A percentile compares a stretch with the other conserved stretches of the same genome.
phyloP scores from a whole-genome alignment of 108 stramenopile genomes.

The Fragilaria radians region DNA sequence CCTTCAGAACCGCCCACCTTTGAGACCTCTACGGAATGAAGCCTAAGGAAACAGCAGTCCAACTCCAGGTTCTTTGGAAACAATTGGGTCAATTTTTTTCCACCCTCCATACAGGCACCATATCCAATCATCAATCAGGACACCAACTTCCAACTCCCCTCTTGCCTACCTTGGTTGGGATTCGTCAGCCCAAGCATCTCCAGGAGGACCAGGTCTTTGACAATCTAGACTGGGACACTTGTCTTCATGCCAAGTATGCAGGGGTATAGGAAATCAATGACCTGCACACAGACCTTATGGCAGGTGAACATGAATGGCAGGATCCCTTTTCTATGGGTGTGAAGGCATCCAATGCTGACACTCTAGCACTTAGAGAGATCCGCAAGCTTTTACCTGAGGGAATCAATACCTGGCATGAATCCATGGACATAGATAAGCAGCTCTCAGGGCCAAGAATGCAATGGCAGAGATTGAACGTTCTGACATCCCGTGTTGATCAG shows the following conservation, averaged over 20 bases:
- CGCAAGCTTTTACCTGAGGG: neutral
- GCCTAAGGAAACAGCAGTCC: too few species aligned
- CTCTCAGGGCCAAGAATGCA: neutral
- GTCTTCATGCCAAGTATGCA: neutral
- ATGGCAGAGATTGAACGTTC: neutral
- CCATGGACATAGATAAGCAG: neutral
- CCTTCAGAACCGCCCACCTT: neutral
- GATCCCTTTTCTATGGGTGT: neutral
- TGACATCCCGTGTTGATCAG: constrained; percentile 1
- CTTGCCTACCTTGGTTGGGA: neutral
- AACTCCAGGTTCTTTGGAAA: neutral
- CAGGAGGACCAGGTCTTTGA: neutral
- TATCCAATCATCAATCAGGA: neutral
- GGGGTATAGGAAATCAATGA: neutral
- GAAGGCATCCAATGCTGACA: neutral
- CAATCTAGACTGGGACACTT: neutral
- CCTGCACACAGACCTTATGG: neutral
- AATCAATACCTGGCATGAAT: neutral
- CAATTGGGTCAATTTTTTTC: neutral
- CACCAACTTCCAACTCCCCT: neutral
- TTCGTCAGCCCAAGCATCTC: neutral
- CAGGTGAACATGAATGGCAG: neutral
- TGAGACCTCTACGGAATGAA: neutral
- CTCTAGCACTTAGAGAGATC: neutral
- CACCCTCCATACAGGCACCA: too few species aligned